phyloP scores from a whole-genome alignment of 805 yeast species.

The Kodamaea neixiangensis region DNA sequence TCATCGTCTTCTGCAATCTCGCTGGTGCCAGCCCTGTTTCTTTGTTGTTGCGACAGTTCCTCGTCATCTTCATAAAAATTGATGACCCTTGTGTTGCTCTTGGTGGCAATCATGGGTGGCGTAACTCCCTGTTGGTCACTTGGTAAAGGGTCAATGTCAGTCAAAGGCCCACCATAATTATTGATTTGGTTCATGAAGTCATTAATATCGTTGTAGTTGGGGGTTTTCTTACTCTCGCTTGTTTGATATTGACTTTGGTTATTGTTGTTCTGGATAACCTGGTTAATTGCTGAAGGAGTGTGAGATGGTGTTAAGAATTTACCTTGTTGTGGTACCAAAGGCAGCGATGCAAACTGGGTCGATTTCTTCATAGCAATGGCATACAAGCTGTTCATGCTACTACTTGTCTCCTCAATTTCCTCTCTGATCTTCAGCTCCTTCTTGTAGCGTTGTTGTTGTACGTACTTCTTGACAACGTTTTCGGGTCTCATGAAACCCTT shows the following conservation, averaged over 20 bases:
- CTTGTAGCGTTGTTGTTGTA: conserved; percentile 46
- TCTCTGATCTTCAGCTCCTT: conserved; percentile 35
- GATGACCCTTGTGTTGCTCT: conserved; percentile 54
- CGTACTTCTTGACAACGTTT: conserved; percentile 45
- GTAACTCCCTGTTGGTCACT: conserved; percentile 37
- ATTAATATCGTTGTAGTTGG: conserved; percentile 37
- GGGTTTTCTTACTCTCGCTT: conserved; percentile 16
- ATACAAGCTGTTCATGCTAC: conserved; percentile 12
- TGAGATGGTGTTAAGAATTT: conserved; percentile 43
- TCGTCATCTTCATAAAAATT: conserved; percentile 41
- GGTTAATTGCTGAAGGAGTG: conserved; percentile 40
- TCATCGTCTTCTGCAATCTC: conserved; percentile 23
- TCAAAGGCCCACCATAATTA: conserved; percentile 45
- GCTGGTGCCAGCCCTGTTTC: conserved; percentile 1
- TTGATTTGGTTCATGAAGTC: conserved; percentile 44
- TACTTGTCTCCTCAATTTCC: conserved; percentile 16
- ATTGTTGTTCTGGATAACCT: conserved; percentile 32
- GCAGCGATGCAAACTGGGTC: conserved; percentile 30
- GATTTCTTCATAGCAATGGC: conserved; percentile 19
- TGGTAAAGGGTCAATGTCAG: conserved; percentile 45
- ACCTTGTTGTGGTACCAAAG: conserved; percentile 22
- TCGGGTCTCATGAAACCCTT: conserved; percentile 75
- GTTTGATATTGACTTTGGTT: conserved; percentile 7
- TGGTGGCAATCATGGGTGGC: conserved; percentile 56
- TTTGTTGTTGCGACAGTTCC: neutral